These are phyloP conservation scores for Penicillium glabrum DNA, from an alignment of 2,329 filamentous ascomycete species.

Conservation along the genomic window DNA sequence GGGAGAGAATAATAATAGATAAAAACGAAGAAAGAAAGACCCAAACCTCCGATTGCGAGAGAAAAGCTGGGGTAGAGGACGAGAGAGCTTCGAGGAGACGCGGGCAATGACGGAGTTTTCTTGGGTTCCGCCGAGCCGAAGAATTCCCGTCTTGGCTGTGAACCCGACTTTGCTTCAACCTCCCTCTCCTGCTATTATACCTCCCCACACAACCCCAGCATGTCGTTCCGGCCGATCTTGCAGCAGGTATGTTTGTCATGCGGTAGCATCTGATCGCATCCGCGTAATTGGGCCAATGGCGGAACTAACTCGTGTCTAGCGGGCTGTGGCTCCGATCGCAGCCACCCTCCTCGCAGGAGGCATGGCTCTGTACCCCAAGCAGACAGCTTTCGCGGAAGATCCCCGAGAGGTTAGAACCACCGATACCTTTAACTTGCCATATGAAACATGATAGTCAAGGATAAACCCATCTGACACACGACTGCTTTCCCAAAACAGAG, in stretches of 20 bases:
- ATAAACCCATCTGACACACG: slow-evolving; percentile 12
- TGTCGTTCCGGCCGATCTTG: slow-evolving; percentile 44
- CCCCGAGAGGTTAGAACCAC: slow-evolving; percentile 30
- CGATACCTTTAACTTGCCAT: background rate
- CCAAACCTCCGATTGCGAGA: background rate
- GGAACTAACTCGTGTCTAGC: slow-evolving; percentile 32
- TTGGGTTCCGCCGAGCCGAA: slow-evolving; percentile 26
- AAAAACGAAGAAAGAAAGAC: slow-evolving; percentile 3
- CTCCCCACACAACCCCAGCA: slow-evolving; percentile 28
- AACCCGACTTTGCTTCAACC: slow-evolving; percentile 29
- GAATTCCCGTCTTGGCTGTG: slow-evolving; percentile 28
- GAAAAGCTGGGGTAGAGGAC: slow-evolving; percentile 7
- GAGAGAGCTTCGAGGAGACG: slow-evolving; percentile 12
- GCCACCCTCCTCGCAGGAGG: slow-evolving; percentile 42
- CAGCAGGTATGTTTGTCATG: slow-evolving; percentile 34
- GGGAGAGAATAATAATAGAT: background rate
- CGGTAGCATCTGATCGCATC: background rate
- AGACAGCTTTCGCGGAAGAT: slow-evolving; percentile 44
- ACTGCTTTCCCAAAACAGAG: slow-evolving; percentile 26
- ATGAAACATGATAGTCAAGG: background rate
- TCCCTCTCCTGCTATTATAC: slow-evolving; percentile 16
- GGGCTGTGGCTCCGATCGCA: slow-evolving; percentile 42
- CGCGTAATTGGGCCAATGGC: slow-evolving; percentile 16
- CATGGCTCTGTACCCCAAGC: slow-evolving; percentile 40
- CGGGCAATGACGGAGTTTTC: slow-evolving; percentile 33